Conservation (phyloP, 495 filamentous ascomycete species). For the Aspergillus diversus region DNA sequence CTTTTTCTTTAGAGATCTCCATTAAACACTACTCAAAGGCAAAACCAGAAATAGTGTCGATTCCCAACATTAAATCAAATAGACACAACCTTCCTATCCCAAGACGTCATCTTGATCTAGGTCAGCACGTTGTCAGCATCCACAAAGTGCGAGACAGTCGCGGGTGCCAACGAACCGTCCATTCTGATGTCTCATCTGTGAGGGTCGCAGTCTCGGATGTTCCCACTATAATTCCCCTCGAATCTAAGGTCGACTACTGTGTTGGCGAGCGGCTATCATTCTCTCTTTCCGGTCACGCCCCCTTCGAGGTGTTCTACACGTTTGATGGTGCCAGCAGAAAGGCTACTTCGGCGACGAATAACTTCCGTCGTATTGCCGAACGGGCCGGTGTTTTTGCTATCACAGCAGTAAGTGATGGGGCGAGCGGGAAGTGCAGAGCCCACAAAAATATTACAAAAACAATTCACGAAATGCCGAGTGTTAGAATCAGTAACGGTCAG, state of each 20-base stretch:
- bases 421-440: slow-evolving; percentile 76
- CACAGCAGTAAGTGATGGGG: slow-evolving; percentile 78
- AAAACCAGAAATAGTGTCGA: slow-evolving; percentile 75
- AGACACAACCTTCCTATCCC: slow-evolving; percentile 82
- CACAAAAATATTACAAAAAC: slow-evolving; percentile 72
- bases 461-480: slow-evolving; percentile 90
- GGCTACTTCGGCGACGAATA: slow-evolving; percentile 73
- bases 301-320: slow-evolving; percentile 90
- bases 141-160: slow-evolving; percentile 84
- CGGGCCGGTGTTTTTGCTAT: slow-evolving; percentile 86
- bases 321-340: slow-evolving; percentile 79
- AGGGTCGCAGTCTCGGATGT: slow-evolving; percentile 89
- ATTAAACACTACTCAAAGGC: slow-evolving; percentile 87
- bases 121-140: slow-evolving; percentile 82
- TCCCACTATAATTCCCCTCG: slow-evolving; percentile 84
- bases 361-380: slow-evolving; percentile 89
- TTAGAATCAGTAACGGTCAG: slow-evolving; percentile 80
- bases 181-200: slow-evolving; percentile 69
- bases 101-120: slow-evolving; percentile 76
- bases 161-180: slow-evolving; percentile 76
- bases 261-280: slow-evolving; percentile 93
- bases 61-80: slow-evolving; percentile 74
- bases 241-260: slow-evolving; percentile 87
- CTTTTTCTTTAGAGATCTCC: slow-evolving; percentile 86
- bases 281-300: slow-evolving; percentile 81